phyloP scores from a whole-genome alignment of 306 rosid species.

The Corylus avellana region DNA sequence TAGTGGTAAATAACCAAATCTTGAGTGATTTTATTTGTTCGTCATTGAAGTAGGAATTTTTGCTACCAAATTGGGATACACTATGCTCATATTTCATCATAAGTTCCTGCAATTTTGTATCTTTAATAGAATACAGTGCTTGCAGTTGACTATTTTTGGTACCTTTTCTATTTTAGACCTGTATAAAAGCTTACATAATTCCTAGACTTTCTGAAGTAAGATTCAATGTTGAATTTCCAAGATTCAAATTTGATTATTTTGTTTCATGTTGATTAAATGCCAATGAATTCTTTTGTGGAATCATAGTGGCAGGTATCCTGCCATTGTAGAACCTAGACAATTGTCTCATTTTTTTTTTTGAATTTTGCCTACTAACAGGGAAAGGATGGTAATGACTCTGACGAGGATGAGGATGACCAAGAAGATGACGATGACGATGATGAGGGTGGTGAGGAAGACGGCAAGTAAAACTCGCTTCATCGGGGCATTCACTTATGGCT shows the following conservation, averaged over 20 bases:
- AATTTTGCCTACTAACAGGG: constrained; percentile 41
- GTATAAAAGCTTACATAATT: not conserved
- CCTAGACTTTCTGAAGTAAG: not conserved
- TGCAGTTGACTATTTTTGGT: not conserved
- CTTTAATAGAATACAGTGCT: not conserved
- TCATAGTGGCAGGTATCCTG: not conserved
- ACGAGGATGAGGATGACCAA: constrained; percentile 61
- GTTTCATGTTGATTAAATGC: not conserved
- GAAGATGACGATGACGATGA: constrained; percentile 59
- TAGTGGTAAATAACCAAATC: not conserved
- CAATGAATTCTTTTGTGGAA: not conserved
- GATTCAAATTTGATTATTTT: not conserved
- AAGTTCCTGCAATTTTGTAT: not conserved
- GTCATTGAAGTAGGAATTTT: not conserved
- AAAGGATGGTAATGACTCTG: constrained; percentile 63
- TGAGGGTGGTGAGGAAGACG: constrained; percentile 52
- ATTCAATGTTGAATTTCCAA: not conserved
- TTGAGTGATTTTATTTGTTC: not conserved
- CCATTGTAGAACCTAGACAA: not conserved
- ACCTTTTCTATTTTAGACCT: not conserved
- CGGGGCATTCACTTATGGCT: constrained; percentile 25
- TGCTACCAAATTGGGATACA: not conserved
- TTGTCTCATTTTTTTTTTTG: not conserved
- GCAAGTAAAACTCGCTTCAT: constrained; percentile 43
- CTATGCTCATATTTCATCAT: not conserved